Conservation (phyloP, 1,284 basidiomycete genomes). For the Polyporus tsugae region DNA sequence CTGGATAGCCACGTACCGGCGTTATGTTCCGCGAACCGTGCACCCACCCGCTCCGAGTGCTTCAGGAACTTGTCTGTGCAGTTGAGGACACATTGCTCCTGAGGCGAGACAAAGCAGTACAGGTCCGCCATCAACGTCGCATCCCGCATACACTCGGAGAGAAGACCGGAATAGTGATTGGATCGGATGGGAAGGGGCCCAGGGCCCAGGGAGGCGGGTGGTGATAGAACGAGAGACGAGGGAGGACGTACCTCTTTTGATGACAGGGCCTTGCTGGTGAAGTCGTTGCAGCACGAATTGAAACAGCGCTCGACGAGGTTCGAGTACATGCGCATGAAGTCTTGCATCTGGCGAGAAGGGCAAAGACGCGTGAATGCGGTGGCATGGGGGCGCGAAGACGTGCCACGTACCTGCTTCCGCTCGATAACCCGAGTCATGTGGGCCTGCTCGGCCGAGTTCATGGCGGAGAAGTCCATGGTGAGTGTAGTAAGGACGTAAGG, state of each 20-base stretch:
- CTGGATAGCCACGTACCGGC: slow-evolving; percentile 67
- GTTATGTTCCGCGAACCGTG: slow-evolving; percentile 91
- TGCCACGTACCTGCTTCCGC: slow-evolving; percentile 83
- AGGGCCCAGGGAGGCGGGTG: background rate
- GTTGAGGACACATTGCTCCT: slow-evolving; percentile 79
- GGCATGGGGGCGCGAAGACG: background rate
- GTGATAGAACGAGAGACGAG: slow-evolving; percentile 9
- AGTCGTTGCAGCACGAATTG: slow-evolving; percentile 94
- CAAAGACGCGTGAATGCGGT: slow-evolving; percentile 12
- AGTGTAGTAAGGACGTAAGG: slow-evolving; percentile 14
- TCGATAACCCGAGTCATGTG: slow-evolving; percentile 92
- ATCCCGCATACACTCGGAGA: slow-evolving; percentile 2
- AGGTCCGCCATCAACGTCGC: background rate
- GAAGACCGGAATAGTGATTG: slow-evolving; percentile 10
- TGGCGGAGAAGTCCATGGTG: slow-evolving; percentile 86
- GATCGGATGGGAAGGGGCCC: slow-evolving; percentile 1
- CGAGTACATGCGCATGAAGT: slow-evolving; percentile 97
- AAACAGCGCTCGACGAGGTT: slow-evolving; percentile 97
- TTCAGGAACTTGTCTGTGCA: slow-evolving; percentile 96
- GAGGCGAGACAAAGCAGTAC: slow-evolving; percentile 6
- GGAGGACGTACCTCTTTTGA: slow-evolving; percentile 83
- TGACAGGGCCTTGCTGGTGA: slow-evolving; percentile 93
- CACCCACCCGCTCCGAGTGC: slow-evolving; percentile 94
- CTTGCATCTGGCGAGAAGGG: slow-evolving; percentile 85
- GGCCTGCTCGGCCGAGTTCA: slow-evolving; percentile 88